Evolutionary conservation across 306 rosid genomes (phyloP), one percentile per base, ranked within the genome.

Genomic region (Cucurbita ficifolia): DNA sequence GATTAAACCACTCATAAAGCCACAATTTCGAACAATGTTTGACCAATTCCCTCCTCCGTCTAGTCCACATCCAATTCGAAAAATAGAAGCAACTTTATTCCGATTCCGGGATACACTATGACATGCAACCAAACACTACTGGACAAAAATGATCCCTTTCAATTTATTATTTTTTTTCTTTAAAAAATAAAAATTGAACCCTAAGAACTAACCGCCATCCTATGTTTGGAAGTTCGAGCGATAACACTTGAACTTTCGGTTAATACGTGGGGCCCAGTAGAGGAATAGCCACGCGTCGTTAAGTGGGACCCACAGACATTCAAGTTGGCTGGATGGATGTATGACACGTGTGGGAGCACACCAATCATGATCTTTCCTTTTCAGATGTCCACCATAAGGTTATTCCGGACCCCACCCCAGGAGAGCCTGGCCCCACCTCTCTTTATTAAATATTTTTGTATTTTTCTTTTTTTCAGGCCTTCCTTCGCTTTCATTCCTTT

Each of bases 261-360:
- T 64, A 40, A 4, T 5, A 16, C 0, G 35, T 40, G 35, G 71
- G 71, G 5, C 71, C 70, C 70, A 10, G 8, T n/a, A 4, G 33
- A 40, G 35, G 70, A 39, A 38, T 38, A 39, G 51, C 70, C 51
- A 63, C 70, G 70, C 51, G 51, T 63, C 70, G 17, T 18, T 0
- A 13, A 16, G 10, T 3, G 39, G 72, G 72, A 18, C 54, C 72
- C 39, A 45, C 19, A 7, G 0, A 7, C 7, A 6, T 18, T 12
- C 73, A 46, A 68, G 73, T 46, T 68, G 73, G 9, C 21, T 62
- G 48, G 71, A 18, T 10, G 56, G 54, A 45, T 68, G 55, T 46
- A 14, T 3, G 73, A 68, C 73, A 68, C 55, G 73, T 68, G 55
- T 68, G 73, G 73, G 55, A 19, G 5, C 40, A 35, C 73, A 68